Base-by-base conservation (phyloP, 2,329 filamentous ascomycete genomes). In the Apiospora sp. region DNA sequence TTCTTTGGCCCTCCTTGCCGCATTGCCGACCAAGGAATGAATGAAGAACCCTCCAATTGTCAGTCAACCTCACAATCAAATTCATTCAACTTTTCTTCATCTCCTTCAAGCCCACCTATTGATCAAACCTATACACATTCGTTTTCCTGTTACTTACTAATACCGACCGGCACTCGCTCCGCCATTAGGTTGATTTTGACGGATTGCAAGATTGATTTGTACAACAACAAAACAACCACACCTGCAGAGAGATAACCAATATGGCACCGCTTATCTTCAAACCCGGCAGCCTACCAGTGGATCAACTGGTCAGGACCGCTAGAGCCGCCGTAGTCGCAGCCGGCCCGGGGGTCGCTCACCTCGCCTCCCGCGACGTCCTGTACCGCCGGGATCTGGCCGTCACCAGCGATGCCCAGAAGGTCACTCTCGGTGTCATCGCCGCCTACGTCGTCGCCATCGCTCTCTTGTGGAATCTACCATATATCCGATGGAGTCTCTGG, bases 381-480 rank as follows among this genome's bases (percentile, higher is more conserved):
- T 75, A 83, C 27, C 84, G 84, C 72, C 89, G 91, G 71, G 86
- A 87, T 70, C 84, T 93, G 14, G 78, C 83, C 72, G 85, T 85
- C 37, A 90, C 91, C 58, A 92, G 90, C 75, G 88, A 90, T 78
- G 92, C 92, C 2, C 93, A 95, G 78, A 86, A 87, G 71, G 87
- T 94, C 13, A 94, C 93, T 0, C 84, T 94, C 37, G 92, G 92
- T 12, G 85, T 94, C 54, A 93, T 95, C 76, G 92, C 83, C 12
- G 91, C 86, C 48, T 95, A 95, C 81, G 87, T 92, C 2, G 92
- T 94, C 24, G 87, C 87, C 67, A 95, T 95, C 75, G 92, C 92
- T 5, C 85, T 95, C 58, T 84, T 95, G 4, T 95, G 93, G 93
- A 95, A 95, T 82, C 81, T 95, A 1, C 93, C 93, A 0, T 94